These are phyloP conservation scores for Volvariella volvacea DNA, from an alignment of 1,284 basidiomycete genomes.

Conservation along the genomic window DNA sequence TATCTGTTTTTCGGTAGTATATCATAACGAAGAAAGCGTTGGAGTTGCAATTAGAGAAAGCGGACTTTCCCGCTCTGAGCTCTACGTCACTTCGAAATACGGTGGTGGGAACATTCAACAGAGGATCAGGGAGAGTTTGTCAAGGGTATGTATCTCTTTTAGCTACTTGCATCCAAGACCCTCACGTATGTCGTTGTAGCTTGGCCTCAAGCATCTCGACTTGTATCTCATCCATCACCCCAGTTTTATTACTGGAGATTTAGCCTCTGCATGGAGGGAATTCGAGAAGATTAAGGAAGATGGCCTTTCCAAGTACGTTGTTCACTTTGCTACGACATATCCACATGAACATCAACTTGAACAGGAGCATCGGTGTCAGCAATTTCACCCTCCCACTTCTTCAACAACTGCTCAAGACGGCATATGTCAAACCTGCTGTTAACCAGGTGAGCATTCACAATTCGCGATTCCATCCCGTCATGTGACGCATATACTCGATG, in stretches of 20 bases:
- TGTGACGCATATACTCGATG: too few species aligned
- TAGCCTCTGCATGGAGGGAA: slow-evolving; percentile 55
- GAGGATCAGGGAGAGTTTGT: slow-evolving; percentile 25
- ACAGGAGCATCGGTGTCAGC: slow-evolving; percentile 76
- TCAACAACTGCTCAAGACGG: slow-evolving; percentile 47
- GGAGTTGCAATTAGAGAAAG: slow-evolving; percentile 45
- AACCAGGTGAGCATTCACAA: slow-evolving; percentile 53
- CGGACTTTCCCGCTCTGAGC: slow-evolving; percentile 36
- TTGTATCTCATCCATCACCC: slow-evolving; percentile 68
- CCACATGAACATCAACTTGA: not conserved
- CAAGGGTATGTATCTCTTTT: not conserved
- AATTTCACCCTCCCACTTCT: slow-evolving; percentile 64
- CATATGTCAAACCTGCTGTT: slow-evolving; percentile 61
- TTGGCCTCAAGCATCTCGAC: slow-evolving; percentile 64
- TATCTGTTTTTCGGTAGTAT: slow-evolving; percentile 26
- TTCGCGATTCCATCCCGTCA: not conserved
- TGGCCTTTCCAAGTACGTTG: slow-evolving; percentile 49
- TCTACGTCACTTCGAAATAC: slow-evolving; percentile 59
- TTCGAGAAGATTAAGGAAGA: slow-evolving; percentile 59
- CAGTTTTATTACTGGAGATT: slow-evolving; percentile 25
- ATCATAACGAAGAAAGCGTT: slow-evolving; percentile 45
- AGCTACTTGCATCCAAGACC: not conserved
- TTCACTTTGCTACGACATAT: not conserved
- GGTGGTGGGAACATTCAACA: slow-evolving; percentile 33
- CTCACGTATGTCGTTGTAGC: slow-evolving; percentile 25